Evolutionary conservation across 441 rosid genomes (phyloP).

Genomic region (Capsella rubella): DNA sequence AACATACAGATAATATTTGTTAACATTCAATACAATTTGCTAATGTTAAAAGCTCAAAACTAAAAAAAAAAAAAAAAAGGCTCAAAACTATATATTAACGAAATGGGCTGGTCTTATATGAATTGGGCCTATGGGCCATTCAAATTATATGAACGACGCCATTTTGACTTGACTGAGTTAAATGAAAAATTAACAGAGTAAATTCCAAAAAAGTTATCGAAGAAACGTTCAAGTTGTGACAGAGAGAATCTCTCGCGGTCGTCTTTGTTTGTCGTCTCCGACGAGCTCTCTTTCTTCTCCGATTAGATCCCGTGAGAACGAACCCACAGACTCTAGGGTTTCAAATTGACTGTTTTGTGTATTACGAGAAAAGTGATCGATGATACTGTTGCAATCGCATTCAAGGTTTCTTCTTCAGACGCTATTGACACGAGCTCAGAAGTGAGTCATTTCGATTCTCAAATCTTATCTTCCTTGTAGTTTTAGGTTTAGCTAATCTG

Average conservation of each 20-base stretch:
- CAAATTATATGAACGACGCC: neutral
- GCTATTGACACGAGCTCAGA: conserved; percentile 71
- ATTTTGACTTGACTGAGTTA: neutral
- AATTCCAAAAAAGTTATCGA: conserved; percentile 17
- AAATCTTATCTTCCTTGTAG: neutral
- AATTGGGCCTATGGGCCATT: conserved; percentile 4
- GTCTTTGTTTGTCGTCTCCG: conserved; percentile 29
- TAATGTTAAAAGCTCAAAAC: too few species aligned
- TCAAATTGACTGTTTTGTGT: neutral
- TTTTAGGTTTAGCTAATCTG: neutral
- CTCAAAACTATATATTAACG: neutral
- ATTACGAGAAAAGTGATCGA: conserved; percentile 42
- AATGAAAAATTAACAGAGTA: neutral
- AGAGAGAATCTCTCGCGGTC: conserved; percentile 46
- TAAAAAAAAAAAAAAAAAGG: neutral
- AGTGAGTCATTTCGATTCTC: conserved; percentile 49
- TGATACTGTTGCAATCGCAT: conserved; percentile 89
- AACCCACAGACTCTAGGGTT: conserved; percentile 16
- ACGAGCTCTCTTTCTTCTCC: conserved; percentile 34
- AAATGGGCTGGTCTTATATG: neutral
- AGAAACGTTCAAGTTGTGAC: conserved; percentile 45
- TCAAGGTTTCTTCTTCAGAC: conserved; percentile 94
- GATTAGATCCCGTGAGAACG: conserved; percentile 38
- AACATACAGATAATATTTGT: neutral
- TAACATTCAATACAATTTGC: neutral